phyloP scores from a whole-genome alignment of 2,329 filamentous ascomycete genomes.

The Emydomyces testavorans region DNA sequence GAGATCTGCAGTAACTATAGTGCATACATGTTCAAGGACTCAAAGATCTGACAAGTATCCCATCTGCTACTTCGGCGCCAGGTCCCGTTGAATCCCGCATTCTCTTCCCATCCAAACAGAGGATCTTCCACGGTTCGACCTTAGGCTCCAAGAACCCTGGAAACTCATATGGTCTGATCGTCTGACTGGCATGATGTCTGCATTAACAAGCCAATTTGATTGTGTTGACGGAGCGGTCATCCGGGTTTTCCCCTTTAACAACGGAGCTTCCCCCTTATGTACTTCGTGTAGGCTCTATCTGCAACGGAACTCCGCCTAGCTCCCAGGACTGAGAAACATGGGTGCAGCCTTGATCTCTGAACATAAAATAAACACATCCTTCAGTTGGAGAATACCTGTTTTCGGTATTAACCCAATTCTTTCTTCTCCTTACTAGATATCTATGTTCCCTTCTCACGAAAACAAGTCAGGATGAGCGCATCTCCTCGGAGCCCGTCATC shows the following conservation, averaged over 20 bases:
- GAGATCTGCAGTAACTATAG: no score
- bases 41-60: no score
- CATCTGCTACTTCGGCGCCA: not conserved
- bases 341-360: not conserved
- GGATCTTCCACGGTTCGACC: no score
- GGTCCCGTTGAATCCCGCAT: not conserved
- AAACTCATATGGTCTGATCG: not conserved
- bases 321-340: not conserved
- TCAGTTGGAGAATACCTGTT: no score
- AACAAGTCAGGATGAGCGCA: not conserved
- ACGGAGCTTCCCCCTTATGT: conserved; percentile 3
- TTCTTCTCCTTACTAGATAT: no score
- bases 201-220: not conserved
- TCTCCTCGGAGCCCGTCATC: no score
- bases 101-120: no score
- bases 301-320: not conserved
- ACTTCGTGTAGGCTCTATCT: not conserved
- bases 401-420: no score
- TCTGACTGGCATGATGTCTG: not conserved
- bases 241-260: conserved; percentile 1
- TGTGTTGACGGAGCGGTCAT: not conserved
- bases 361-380: not conserved
- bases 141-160: not conserved
- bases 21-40: no score
- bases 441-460: no score